Evolutionary conservation across 306 rosid species (phyloP).

Genomic region (Trifolium subterraneum): DNA sequence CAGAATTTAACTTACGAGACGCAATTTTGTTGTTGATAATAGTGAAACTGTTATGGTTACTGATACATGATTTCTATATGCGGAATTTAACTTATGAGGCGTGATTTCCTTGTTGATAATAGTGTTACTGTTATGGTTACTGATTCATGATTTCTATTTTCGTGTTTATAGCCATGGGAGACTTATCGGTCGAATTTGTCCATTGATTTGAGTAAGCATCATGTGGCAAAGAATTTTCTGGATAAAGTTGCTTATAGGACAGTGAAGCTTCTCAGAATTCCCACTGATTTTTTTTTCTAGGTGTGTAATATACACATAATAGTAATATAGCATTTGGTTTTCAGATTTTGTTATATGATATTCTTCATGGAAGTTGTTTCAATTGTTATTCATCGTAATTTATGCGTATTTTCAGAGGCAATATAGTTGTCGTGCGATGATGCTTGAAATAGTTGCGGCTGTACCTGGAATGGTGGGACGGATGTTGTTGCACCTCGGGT

Average conservation of each 20-base stretch:
- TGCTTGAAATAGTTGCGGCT: conserved; percentile 85
- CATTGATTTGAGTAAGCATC: conserved; percentile 75
- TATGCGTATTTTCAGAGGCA: conserved; percentile 53
- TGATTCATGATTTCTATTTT: neutral
- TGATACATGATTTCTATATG: neutral
- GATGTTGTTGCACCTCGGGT: conserved; percentile 69
- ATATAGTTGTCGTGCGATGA: conserved; percentile 84
- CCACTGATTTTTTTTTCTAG: conserved; percentile 72
- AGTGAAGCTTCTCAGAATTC: conserved; percentile 71
- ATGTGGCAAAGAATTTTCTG: conserved; percentile 63
- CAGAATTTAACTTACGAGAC: conserved; percentile 7
- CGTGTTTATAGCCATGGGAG: conserved; percentile 73
- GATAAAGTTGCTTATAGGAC: conserved; percentile 73
- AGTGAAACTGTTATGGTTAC: no score
- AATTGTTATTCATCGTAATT: conserved; percentile 28
- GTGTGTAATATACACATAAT: conserved; percentile 33
- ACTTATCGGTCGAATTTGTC: conserved; percentile 64
- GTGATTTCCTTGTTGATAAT: neutral
- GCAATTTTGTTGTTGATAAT: neutral
- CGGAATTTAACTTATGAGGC: conserved; percentile 9
- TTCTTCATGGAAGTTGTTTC: conserved; percentile 8
- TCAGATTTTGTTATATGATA: neutral
- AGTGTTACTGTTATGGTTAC: no score
- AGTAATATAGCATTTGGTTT: neutral
- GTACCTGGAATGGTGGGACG: conserved; percentile 94